Conservation (phyloP, 2,329 filamentous ascomycete species). For the Epichloe baconii region DNA sequence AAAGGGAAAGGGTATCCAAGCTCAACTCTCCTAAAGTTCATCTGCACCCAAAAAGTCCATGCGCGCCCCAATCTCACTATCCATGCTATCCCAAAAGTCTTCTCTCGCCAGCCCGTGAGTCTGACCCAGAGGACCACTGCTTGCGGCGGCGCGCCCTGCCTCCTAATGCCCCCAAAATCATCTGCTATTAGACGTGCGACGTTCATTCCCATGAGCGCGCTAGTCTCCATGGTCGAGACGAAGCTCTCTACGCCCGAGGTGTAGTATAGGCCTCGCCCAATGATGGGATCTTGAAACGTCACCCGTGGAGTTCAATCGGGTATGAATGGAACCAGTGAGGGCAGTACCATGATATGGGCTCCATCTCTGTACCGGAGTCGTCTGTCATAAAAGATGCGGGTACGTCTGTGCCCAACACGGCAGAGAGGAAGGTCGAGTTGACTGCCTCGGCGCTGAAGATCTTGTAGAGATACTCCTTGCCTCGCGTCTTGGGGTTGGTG, state of each 20-base stretch:
- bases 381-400: constrained; percentile 27
- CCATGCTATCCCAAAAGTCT: constrained; percentile 10
- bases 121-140: not conserved
- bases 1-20: not conserved
- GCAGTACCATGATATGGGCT: constrained; percentile 60
- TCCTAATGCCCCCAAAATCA: constrained; percentile 27
- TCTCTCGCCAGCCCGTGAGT: not conserved
- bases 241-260: constrained; percentile 78
- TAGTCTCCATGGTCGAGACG: constrained; percentile 97
- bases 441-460: constrained; percentile 47
- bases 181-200: constrained; percentile 60
- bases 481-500: constrained; percentile 43
- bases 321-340: constrained; percentile 74
- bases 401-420: constrained; percentile 35
- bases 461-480: constrained; percentile 49
- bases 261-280: constrained; percentile 57
- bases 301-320: constrained; percentile 68
- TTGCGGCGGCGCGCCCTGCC: not conserved
- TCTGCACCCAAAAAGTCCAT: constrained; percentile 5
- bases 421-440: constrained; percentile 38
- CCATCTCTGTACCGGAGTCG: constrained; percentile 21
- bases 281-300: constrained; percentile 69
- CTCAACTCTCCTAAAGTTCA: constrained; percentile 8
- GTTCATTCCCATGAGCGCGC: constrained; percentile 79
- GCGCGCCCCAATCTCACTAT: constrained; percentile 8